Evolutionary conservation across 2,329 filamentous ascomycete species (phyloP).

Genomic region (Colletotrichum kahawae): DNA sequence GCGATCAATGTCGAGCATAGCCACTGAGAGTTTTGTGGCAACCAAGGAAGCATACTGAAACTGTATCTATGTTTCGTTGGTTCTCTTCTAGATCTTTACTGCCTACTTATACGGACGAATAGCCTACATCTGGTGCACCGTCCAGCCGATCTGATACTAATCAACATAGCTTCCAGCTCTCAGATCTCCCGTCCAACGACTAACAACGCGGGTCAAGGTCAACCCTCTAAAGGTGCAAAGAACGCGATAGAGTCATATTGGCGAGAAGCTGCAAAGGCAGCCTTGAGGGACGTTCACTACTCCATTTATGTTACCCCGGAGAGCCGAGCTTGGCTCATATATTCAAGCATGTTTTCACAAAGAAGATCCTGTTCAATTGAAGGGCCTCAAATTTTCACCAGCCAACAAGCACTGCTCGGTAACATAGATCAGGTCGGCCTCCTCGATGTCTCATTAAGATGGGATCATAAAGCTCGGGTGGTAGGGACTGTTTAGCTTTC

Average conservation of each 20-base stretch:
- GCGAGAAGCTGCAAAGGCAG: not conserved
- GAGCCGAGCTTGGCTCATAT: accelerated
- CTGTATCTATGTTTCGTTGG: not conserved
- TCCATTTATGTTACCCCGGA: not conserved
- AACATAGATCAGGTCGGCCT: too few species aligned
- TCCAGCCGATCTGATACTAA: not conserved
- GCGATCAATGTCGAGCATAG: not conserved
- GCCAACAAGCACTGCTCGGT: too few species aligned
- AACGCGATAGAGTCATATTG: accelerated
- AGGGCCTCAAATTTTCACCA: too few species aligned
- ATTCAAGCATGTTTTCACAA: not conserved
- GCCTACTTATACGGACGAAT: not conserved
- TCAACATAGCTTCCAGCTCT: not conserved
- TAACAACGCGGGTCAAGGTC: not conserved
- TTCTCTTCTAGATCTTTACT: accelerated
- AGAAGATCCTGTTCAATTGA: too few species aligned
- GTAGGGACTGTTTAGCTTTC: too few species aligned
- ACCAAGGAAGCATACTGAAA: not conserved
- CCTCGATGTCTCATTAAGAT: too few species aligned
- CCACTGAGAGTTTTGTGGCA: not conserved
- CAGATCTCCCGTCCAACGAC: not conserved
- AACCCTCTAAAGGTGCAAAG: not conserved
- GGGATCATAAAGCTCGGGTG: too few species aligned
- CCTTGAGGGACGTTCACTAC: too few species aligned
- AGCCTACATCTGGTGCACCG: accelerated